Base-by-base conservation (phyloP, 352 stramenopile genomes). In the Globisporangium splendens region DNA sequence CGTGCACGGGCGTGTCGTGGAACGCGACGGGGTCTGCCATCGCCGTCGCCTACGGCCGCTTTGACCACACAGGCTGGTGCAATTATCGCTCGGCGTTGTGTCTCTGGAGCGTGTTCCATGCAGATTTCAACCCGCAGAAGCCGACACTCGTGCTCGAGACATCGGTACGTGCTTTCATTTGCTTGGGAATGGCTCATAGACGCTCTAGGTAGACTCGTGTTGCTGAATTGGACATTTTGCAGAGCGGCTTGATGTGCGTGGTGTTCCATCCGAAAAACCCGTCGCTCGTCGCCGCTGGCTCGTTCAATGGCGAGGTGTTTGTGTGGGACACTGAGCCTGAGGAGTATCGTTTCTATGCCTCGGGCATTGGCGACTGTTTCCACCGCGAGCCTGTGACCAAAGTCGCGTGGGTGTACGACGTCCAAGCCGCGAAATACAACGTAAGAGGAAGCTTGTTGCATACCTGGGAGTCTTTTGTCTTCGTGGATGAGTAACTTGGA, bases 171-270 rank as follows among this genome's bases (percentile, higher is more conserved):
- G 15, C 5, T 14, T 55, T 18, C 11, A 49, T 7, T 18, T 17
- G 24, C 5, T 52, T 10, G 7, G 1, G 10, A 42, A 14, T 44
- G 7, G 1, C 5, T 28, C 17, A 11, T 8, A 8, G 42, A 5
- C 39, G 18, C n/a, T n/a, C 15, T 55, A 53, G 38, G 31, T 4
- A 24, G 28, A 8, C 28, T 35, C 28, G 10, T 8, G 10, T 35
- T 8, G 1, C 28, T 35, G 28, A 35, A 6, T 35, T 35, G 28
- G 28, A 35, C 10, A 6, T 8, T 6, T 35, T 35, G n/a, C 44
- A 91, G 77, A 92, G 83, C 55, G 89, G 86, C 7, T 71, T 96
- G 24, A 94, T 96, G 86, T 95, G 83, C 57, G 86, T 96, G 17
- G 75, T 73, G 18, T 95, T 82, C 57, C 88, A 96, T 60, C 88